A percentile compares a stretch with the other conserved stretches of the same genome.
phyloP scores from a whole-genome alignment of 345 rosid species.

The Arabidopsis suecica region DNA sequence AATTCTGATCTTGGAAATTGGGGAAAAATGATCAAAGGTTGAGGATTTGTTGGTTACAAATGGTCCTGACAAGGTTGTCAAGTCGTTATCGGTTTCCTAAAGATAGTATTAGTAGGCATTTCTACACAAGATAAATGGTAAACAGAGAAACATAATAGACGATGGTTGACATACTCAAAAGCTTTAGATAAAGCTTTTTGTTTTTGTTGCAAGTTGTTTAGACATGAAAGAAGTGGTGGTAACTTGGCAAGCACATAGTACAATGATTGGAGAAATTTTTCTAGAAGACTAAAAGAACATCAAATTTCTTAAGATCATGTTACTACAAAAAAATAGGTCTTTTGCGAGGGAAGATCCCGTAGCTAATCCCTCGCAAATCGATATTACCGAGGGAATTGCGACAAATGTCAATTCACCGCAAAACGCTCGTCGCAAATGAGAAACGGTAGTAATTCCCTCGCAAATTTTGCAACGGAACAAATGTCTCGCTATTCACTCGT shows the following conservation, averaged over 20 bases:
- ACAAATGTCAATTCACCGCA: no score
- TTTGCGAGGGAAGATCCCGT: no score
- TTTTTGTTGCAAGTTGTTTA: background rate
- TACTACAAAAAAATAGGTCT: no score
- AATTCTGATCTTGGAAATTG: background rate
- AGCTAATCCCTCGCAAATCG: no score
- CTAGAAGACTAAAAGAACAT: background rate
- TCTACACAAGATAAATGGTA: background rate
- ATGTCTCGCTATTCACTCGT: no score
- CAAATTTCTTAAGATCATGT: background rate
- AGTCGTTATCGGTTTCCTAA: background rate
- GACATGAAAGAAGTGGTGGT: background rate
- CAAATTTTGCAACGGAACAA: no score
- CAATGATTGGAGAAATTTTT: conserved; percentile 8
- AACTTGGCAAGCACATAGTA: background rate
- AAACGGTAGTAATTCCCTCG: no score
- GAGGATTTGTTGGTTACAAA: conserved; percentile 1
- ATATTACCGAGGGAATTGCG: no score
- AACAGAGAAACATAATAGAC: background rate
- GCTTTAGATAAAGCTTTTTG: conserved; percentile 2
- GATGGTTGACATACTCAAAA: conserved; percentile 17
- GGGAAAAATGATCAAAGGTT: background rate
- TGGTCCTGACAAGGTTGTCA: background rate
- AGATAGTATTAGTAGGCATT: background rate
- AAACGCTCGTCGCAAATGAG: no score